phyloP scores from a whole-genome alignment of 1,284 basidiomycete species.

The Chalciporus sp. region DNA sequence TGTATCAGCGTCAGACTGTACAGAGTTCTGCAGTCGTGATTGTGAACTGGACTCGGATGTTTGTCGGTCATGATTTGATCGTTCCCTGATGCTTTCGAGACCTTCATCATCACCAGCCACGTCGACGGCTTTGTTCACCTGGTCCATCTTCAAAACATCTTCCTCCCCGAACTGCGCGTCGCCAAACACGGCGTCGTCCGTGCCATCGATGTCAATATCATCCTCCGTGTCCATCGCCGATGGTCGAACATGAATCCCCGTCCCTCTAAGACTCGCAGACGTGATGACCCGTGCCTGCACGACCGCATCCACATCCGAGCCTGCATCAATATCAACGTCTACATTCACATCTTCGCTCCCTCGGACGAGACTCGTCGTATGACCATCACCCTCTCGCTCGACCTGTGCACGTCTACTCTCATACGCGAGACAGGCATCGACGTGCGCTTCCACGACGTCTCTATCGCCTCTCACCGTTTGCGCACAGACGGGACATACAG shows the following conservation, averaged over 20 bases:
- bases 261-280: conserved; percentile 43
- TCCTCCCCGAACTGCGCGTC: conserved; percentile 72
- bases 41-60: not conserved
- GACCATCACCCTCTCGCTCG: conserved; percentile 37
- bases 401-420: conserved; percentile 49
- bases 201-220: conserved; percentile 77
- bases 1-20: conserved; percentile 32
- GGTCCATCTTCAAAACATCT: conserved; percentile 50
- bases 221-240: conserved; percentile 68
- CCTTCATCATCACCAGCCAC: conserved; percentile 44
- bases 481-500: conserved; percentile 69
- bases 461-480: conserved; percentile 58
- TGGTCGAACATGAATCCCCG: conserved; percentile 63
- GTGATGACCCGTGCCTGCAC: conserved; percentile 36
- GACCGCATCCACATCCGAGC: conserved; percentile 22
- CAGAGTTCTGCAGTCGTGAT: conserved; percentile 1
- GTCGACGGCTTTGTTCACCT: conserved; percentile 23
- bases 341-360: conserved; percentile 26
- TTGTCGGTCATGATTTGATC: conserved; percentile 24
- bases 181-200: conserved; percentile 67
- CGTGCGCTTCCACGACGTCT: conserved; percentile 74
- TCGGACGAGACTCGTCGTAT: conserved; percentile 20
- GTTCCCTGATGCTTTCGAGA: not conserved
- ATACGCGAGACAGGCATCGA: conserved; percentile 72
- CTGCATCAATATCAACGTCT: conserved; percentile 40